Evolutionary conservation across 331 rosid species (phyloP).

Genomic region (Malus hybrid): DNA sequence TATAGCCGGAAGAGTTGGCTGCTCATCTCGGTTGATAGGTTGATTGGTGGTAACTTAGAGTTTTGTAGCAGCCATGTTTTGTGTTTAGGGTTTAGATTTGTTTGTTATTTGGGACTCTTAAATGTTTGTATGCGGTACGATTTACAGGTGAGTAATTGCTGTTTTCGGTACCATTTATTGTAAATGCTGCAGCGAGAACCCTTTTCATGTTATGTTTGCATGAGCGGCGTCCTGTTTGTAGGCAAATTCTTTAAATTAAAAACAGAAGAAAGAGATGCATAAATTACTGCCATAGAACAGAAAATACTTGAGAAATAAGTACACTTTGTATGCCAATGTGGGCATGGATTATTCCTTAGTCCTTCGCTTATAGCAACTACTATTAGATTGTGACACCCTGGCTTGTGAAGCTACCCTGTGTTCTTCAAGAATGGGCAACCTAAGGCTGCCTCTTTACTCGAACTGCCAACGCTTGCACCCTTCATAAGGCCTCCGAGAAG

Average conservation of each 20-base stretch:
- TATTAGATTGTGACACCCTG: not conserved
- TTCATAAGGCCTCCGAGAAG: slow-evolving; percentile 58
- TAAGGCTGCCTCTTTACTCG: slow-evolving; percentile 27
- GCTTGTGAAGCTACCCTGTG: slow-evolving; percentile 21
- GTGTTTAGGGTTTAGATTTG: too few relatives aligned
- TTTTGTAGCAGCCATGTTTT: too few relatives aligned
- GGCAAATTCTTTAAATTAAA: too few relatives aligned
- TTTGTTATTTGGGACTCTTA: too few relatives aligned
- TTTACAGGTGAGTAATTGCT: too few relatives aligned
- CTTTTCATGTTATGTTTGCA: too few relatives aligned
- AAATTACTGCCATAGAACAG: not conserved
- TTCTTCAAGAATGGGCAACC: slow-evolving; percentile 49
- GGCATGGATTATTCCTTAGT: not conserved
- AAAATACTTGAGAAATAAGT: not conserved
- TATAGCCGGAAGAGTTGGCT: too few relatives aligned
- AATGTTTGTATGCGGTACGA: too few relatives aligned
- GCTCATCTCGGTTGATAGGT: not conserved
- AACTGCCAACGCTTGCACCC: slow-evolving; percentile 20
- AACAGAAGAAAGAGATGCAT: not conserved
- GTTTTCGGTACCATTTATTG: too few relatives aligned
- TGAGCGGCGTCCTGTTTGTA: too few relatives aligned
- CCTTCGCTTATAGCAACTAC: not conserved
- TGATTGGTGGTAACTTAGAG: too few relatives aligned
- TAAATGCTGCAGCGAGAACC: too few relatives aligned
- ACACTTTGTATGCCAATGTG: not conserved